These are phyloP conservation scores for Endocarpon pusillum DNA, from an alignment of 495 filamentous ascomycete genomes.

Conservation along the genomic window DNA sequence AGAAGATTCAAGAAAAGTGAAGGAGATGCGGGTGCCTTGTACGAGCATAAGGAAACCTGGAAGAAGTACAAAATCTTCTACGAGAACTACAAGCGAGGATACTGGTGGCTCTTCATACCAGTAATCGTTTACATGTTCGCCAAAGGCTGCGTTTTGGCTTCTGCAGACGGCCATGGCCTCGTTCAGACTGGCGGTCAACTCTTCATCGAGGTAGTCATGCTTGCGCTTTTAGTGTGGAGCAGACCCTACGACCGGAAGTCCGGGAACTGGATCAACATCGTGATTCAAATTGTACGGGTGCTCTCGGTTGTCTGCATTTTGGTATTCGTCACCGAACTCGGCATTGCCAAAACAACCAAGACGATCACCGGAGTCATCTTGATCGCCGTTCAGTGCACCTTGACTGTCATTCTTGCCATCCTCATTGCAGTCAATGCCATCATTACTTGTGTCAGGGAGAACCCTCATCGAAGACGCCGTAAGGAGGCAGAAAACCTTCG, in stretches of 20 bases:
- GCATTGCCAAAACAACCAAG: conserved; percentile 84
- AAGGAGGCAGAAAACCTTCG: conserved; percentile 71
- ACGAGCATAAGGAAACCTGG: conserved; percentile 83
- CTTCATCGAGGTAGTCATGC: conserved; percentile 55
- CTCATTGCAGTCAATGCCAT: conserved; percentile 83
- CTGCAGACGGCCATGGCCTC: conserved; percentile 72
- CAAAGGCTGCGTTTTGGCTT: conserved; percentile 77
- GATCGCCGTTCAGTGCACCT: conserved; percentile 70
- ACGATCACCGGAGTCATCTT: conserved; percentile 81
- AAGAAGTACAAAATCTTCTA: conserved; percentile 94
- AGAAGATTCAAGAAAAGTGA: conserved; percentile 53
- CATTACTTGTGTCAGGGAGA: conserved; percentile 62
- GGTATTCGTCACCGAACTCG: conserved; percentile 86
- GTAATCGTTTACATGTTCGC: conserved; percentile 83
- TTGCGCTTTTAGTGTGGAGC: conserved; percentile 60
- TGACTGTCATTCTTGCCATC: conserved; percentile 74
- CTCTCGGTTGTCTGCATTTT: conserved; percentile 78
- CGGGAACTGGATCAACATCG: conserved; percentile 83
- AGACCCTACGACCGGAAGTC: conserved; percentile 73
- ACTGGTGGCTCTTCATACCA: conserved; percentile 95
- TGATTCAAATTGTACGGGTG: conserved; percentile 87
- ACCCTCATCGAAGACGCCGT: conserved; percentile 69
- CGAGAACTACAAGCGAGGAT: conserved; percentile 78
- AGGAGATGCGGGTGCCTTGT: conserved; percentile 57
- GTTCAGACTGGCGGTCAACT: conserved; percentile 63